These are phyloP conservation scores for Pyrrhoderma lamaoense DNA, from an alignment of 1,284 basidiomycete species.

Conservation along the genomic window DNA sequence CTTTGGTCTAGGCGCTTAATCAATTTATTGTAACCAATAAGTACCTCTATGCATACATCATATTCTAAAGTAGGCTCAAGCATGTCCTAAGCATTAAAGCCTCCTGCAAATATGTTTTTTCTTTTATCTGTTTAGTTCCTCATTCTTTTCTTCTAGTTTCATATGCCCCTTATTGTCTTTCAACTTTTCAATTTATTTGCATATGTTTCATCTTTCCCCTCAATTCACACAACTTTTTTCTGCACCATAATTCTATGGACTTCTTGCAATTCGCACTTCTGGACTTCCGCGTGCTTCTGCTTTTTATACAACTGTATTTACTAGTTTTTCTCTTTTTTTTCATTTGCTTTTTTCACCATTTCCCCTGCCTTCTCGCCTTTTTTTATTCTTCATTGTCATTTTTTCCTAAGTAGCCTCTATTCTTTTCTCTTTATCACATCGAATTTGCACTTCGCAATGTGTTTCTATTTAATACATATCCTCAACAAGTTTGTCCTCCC, in stretches of 20 bases:
- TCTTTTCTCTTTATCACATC: constrained; percentile 7
- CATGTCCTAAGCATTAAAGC: not conserved
- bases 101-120: not conserved
- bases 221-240: not conserved
- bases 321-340: constrained; percentile 12
- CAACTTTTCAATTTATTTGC: not conserved
- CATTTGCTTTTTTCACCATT: constrained; percentile 19
- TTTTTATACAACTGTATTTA: constrained; percentile 5
- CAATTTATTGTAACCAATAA: not conserved
- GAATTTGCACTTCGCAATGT: constrained; percentile 11
- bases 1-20: constrained; percentile 43
- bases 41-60: too few relatives aligned
- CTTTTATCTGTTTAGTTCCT: not conserved
- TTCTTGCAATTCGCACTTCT: not conserved
- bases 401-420: not conserved
- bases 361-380: constrained; percentile 16
- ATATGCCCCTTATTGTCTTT: not conserved
- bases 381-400: constrained; percentile 8
- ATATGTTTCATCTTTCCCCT: constrained; percentile 2
- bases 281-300: constrained; percentile 1
- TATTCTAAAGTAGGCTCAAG: too few relatives aligned
- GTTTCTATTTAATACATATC: constrained; percentile 4
- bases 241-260: constrained; percentile 1
- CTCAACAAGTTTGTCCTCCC: not conserved
- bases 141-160: not conserved